phyloP scores from a whole-genome alignment of 495 filamentous ascomycete species.

The Trichoderma gamsii region DNA sequence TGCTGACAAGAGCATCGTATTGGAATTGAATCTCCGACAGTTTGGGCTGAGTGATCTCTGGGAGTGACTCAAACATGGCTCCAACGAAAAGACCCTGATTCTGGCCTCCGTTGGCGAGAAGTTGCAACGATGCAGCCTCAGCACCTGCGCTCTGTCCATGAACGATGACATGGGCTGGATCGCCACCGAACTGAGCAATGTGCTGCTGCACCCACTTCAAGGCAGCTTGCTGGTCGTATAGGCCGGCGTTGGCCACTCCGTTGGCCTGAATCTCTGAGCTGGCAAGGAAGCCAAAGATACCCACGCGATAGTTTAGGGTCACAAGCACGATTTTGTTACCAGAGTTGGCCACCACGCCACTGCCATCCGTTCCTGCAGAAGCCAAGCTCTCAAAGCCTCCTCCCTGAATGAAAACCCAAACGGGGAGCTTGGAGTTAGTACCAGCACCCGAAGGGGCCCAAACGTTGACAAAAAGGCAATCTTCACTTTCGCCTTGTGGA shows the following conservation, averaged over 20 bases:
- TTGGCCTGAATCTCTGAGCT: constrained; percentile 21
- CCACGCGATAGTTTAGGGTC: constrained; percentile 37
- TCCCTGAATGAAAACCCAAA: constrained; percentile 70
- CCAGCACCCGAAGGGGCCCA: constrained; percentile 58
- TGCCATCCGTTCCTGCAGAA: constrained; percentile 41
- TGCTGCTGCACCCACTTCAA: constrained; percentile 67
- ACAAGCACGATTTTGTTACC: constrained; percentile 36
- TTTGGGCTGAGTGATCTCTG: constrained; percentile 38
- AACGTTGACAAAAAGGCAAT: constrained; percentile 70
- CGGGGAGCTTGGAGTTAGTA: constrained; percentile 46
- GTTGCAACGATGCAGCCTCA: constrained; percentile 59
- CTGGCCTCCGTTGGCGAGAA: constrained; percentile 52
- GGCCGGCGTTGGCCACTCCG: constrained; percentile 37
- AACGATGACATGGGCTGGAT: constrained; percentile 55
- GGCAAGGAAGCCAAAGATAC: constrained; percentile 59
- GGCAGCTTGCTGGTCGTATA: constrained; percentile 56
- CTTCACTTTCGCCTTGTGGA: constrained; percentile 47
- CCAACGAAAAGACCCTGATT: constrained; percentile 35
- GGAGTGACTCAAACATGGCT: constrained; percentile 36
- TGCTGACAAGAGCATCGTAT: constrained; percentile 29
- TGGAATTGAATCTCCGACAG: constrained; percentile 40
- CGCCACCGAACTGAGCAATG: constrained; percentile 63
- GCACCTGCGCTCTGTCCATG: constrained; percentile 65
- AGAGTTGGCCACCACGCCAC: constrained; percentile 52
- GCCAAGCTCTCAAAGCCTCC: constrained; percentile 40